Evolutionary conservation across 2,329 filamentous ascomycete genomes (phyloP).

Genomic region (Coniochaeta prunicola): DNA sequence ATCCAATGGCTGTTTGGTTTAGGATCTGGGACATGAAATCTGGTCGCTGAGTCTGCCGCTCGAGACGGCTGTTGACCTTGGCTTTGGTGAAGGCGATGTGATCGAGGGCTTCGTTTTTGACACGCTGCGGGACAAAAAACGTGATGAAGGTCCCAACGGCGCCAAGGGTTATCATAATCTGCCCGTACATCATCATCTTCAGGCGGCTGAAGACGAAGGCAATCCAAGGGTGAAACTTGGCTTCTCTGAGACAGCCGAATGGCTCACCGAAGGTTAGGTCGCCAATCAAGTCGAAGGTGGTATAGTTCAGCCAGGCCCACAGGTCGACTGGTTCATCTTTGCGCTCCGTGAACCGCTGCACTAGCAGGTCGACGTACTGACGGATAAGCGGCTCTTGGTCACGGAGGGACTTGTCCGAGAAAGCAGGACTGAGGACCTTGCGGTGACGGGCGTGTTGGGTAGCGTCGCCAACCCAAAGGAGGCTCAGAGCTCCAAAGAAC

Average conservation of each 20-base stretch:
- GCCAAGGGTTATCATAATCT: constrained; percentile 17
- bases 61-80: not conserved
- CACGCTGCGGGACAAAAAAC: not conserved
- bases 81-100: constrained; percentile 2
- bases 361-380: constrained; percentile 18
- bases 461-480: constrained; percentile 19
- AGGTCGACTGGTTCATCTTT: constrained; percentile 7
- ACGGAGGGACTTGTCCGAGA: constrained; percentile 12
- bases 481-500: constrained; percentile 21
- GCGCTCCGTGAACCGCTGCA: constrained; percentile 14
- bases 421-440: constrained; percentile 18
- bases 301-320: constrained; percentile 17
- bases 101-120: not conserved
- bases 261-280: constrained; percentile 39
- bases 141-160: not conserved
- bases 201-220: constrained; percentile 16
- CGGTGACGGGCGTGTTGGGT: constrained; percentile 22
- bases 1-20: not conserved
- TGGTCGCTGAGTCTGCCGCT: not conserved
- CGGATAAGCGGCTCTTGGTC: constrained; percentile 26
- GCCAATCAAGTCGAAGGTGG: constrained; percentile 34
- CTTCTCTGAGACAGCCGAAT: constrained; percentile 28
- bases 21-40: not conserved
- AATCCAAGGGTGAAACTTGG: constrained; percentile 20
- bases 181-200: constrained; percentile 21